A percentile compares a stretch with the other conserved stretches of the same genome.
These are phyloP conservation scores for Buddleja alternifolia DNA, from an alignment of 257 asterid genomes.

Conservation along the genomic window DNA sequence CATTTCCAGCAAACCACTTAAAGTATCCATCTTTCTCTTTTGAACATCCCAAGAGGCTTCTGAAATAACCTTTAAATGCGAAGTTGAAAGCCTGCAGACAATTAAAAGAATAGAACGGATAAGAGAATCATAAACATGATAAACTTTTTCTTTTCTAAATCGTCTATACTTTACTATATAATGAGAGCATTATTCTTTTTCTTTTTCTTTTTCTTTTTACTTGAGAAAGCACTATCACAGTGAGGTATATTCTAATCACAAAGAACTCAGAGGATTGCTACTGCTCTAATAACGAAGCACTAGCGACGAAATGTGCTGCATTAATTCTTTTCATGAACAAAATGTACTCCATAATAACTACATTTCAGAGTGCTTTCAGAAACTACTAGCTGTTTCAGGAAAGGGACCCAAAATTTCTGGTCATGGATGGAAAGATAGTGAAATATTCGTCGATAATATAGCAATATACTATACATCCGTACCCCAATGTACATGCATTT, in stretches of 20 bases:
- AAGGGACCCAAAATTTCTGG: not conserved
- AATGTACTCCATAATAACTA: not conserved
- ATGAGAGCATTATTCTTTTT: not conserved
- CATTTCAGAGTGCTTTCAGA: not conserved
- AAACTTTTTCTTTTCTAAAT: not conserved
- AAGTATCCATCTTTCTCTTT: slow-evolving; percentile 86
- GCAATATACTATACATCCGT: not conserved
- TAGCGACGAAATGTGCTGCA: too few species aligned
- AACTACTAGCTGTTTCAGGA: not conserved
- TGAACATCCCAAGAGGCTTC: slow-evolving; percentile 64
- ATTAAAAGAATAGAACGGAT: slow-evolving; percentile 11
- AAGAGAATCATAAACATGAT: not conserved
- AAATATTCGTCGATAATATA: too few species aligned
- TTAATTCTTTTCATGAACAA: not conserved
- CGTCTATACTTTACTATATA: not conserved
- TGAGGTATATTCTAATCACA: not conserved
- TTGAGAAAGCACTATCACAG: not conserved
- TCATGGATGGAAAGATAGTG: not conserved
- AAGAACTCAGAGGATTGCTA: not conserved
- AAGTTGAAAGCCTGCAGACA: slow-evolving; percentile 85
- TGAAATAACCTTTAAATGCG: slow-evolving; percentile 94
- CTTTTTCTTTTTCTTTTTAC: too few species aligned
- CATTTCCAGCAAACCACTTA: slow-evolving; percentile 94
- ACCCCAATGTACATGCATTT: not conserved
- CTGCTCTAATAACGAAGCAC: too few species aligned